Evolutionary conservation across 257 asterid species (phyloP), one percentile per base, ranked within the genome.

Genomic region (Capsicum rhomboideum): DNA sequence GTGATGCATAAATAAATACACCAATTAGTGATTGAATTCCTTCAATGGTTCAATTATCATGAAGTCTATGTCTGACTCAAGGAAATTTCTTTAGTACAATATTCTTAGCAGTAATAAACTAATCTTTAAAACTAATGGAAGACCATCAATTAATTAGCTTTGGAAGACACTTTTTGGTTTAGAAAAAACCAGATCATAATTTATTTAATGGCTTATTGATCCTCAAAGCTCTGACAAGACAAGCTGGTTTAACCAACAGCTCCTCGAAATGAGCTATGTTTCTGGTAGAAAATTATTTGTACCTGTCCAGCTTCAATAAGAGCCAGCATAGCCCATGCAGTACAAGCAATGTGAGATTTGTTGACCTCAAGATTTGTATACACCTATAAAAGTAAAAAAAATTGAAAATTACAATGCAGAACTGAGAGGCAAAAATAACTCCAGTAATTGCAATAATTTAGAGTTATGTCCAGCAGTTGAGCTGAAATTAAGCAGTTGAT

Each of bases 271-370:
- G 40, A 63, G 10, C 10, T 63, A 63, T 63, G 6, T 63, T 63
- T 63, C 5, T 26, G 69, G 20, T 63, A 46, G 74, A 66, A 50
- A 40, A 44, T 18, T 59, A 9, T 20, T 69, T 61, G 8, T 63
- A 63, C 86, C 63, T 84, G 86, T 18, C 84, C 84, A 40, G 84
- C 83, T 20, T 84, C 83, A 84, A 66, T 66, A 17, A 84, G 84
- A 79, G 80, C 55, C 75, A 84, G 17, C 86, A 84, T 40, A 66
- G 81, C 84, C 84, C 86, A 84, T 18, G 71, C 71, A 52, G 84
- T 84, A 37, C 69, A 64, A 23, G 67, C 81, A 50, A 55, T 28
- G 67, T 84, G 68, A 46, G 81, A 66, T 66, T 23, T 78, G 59
- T 50, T 58, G 21, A 37, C 56, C 37, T 79, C 83, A 10, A 84